Base-by-base conservation (phyloP, 257 asterid species). In the Solanum lycopersicoides region DNA sequence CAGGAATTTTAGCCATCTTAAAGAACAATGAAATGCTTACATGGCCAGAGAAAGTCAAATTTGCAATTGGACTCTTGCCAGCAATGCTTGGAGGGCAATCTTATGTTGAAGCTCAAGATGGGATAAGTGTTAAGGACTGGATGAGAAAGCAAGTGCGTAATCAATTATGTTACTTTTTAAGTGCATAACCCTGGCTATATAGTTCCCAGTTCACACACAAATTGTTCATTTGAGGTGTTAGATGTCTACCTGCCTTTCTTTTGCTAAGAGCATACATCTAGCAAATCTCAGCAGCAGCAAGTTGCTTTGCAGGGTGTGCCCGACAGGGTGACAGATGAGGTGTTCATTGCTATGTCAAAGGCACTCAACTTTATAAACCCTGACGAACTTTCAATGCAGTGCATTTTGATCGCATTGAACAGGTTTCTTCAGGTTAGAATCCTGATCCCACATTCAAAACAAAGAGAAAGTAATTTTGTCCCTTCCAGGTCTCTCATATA, bases 291-390 rank as follows among this genome's bases (percentile, higher is more conserved):
- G 6, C 12, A 32, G 68, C 68, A 47, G 68, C 37, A 45, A 47
- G 47, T 86, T 88, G 44, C 21, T 75, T 91, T 87, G 86, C 98
- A 96, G 99, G 99, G 99, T 34, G 66, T 96, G 87, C 99, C 99
- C 23, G 98, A 96, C 41, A 94, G 98, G 86, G 98, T 96, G 59
- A 94, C 98, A 1, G 89, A 91, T 53, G 99, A 97, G 89, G 99
- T 97, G 80, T 97, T 97, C 92, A 96, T 97, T 83, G 99, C 99
- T 93, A 96, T 97, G 99, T 97, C 99, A 76, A 97, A 97, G 90
- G 99, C 99, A 9, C 94, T 97, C 86, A 96, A 97, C 92, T 97
- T 97, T 94, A 96, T 96, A 87, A 97, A 96, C 89, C 99, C 99
- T 2, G 98, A 96, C 39, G 99, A 97, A 92, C 98, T 97, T 12